Percentiles rank a stretch among this genome's conserved stretches.
Conservation (phyloP, 345 rosid genomes). For the Lagerstroemia speciosa region DNA sequence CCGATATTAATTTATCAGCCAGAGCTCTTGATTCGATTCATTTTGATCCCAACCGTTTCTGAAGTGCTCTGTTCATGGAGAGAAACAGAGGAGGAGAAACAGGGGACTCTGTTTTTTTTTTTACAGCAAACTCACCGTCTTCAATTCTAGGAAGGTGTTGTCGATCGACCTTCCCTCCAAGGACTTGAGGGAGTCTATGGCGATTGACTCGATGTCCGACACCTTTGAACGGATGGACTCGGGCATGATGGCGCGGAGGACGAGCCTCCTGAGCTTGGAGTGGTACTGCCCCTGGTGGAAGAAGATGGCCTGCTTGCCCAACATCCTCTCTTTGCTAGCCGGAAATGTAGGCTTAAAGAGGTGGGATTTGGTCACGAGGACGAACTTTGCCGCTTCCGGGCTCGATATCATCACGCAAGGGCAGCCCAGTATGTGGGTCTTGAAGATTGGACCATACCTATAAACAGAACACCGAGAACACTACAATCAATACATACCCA, state of each 20-base stretch:
- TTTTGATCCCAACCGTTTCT: too few species aligned
- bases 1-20: neutral
- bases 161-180: conserved; percentile 15
- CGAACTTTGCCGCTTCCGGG: conserved; percentile 41
- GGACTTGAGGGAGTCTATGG: conserved; percentile 24
- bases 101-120: neutral
- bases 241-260: conserved; percentile 32
- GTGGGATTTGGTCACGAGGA: conserved; percentile 36
- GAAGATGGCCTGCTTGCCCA: conserved; percentile 45
- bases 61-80: too few species aligned
- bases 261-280: conserved; percentile 27
- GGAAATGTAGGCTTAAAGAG: conserved; percentile 54
- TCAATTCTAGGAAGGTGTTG: conserved; percentile 42
- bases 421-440: conserved; percentile 43
- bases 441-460: conserved; percentile 44
- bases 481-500: neutral
- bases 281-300: conserved; percentile 47
- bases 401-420: conserved; percentile 41
- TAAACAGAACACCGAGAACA: neutral
- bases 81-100: neutral
- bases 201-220: conserved; percentile 28
- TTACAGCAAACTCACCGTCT: conserved; percentile 22
- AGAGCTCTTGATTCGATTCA: too few species aligned
- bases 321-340: conserved; percentile 35
- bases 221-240: conserved; percentile 21